Evolutionary conservation across 2,329 filamentous ascomycete species (phyloP).

Genomic region (Stemphylium beticola): DNA sequence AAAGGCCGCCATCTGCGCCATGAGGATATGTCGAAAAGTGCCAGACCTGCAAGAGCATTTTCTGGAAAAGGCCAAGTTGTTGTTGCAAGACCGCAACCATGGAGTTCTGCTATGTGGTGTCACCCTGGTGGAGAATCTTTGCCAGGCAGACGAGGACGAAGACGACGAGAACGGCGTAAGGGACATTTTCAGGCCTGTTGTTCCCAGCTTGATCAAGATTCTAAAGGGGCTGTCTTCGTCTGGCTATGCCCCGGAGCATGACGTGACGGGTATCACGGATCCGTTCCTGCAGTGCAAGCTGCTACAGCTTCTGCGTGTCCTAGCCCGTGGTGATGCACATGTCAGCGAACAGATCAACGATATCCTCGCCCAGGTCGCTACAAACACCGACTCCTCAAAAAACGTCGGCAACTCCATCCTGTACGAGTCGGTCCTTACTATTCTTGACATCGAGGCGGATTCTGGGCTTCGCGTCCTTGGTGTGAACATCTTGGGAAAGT

Average conservation of each 20-base stretch:
- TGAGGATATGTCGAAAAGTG: constrained; percentile 98
- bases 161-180: constrained; percentile 88
- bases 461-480: constrained; percentile 91
- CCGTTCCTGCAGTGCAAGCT: constrained; percentile 98
- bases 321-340: constrained; percentile 83
- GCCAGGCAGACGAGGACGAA: constrained; percentile 92
- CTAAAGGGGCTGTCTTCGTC: constrained; percentile 92
- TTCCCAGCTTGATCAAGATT: constrained; percentile 85
- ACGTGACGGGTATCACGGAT: constrained; percentile 97
- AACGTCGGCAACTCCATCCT: constrained; percentile 98
- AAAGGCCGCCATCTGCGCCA: constrained; percentile 97
- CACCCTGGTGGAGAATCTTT: constrained; percentile 88
- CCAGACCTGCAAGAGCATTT: constrained; percentile 98
- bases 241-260: constrained; percentile 95
- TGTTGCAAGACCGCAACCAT: constrained; percentile 92
- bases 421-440: constrained; percentile 95
- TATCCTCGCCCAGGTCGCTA: constrained; percentile 94
- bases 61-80: constrained; percentile 85
- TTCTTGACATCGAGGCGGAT: constrained; percentile 97
- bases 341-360: constrained; percentile 98
- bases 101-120: constrained; percentile 92
- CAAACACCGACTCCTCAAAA: constrained; percentile 97
- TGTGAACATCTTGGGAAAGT: constrained; percentile 98
- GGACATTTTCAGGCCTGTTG: constrained; percentile 86
- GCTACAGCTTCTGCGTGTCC: constrained; percentile 79